These are phyloP conservation scores for Botrytis porri DNA, from an alignment of 2,329 filamentous ascomycete species.

Conservation along the genomic window DNA sequence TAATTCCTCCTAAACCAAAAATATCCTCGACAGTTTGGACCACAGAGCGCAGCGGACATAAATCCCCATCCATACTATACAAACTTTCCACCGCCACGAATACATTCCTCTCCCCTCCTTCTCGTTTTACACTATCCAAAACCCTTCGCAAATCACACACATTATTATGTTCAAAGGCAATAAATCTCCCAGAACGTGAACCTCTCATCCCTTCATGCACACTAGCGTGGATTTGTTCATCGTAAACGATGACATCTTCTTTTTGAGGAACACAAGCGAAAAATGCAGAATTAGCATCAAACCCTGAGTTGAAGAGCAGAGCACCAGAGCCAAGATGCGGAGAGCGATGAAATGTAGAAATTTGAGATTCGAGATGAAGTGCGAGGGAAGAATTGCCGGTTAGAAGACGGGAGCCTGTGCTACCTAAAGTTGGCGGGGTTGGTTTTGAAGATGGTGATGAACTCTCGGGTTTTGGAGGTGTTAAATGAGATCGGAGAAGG, in stretches of 20 bases:
- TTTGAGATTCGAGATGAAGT: conserved; percentile 54
- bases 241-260: conserved; percentile 58
- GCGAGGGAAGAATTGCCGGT: conserved; percentile 63
- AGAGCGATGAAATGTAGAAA: conserved; percentile 59
- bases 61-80: conserved; percentile 51
- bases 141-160: conserved; percentile 39
- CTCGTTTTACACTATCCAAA: conserved; percentile 24
- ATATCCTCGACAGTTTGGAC: conserved; percentile 40
- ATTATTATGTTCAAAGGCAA: conserved; percentile 58
- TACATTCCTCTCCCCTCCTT: conserved; percentile 37
- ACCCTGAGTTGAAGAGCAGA: conserved; percentile 59
- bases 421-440: conserved; percentile 22
- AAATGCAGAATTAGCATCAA: conserved; percentile 52
- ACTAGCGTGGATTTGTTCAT: conserved; percentile 66
- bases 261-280: conserved; percentile 49
- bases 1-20: conserved; percentile 22
- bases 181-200: conserved; percentile 38
- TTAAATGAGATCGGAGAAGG: conserved; percentile 21
- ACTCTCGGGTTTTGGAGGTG: not conserved
- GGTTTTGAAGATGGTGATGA: not conserved
- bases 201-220: conserved; percentile 48
- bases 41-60: conserved; percentile 42
- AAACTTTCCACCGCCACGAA: conserved; percentile 44
- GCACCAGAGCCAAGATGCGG: conserved; percentile 55
- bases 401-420: conserved; percentile 58